Base-by-base conservation (phyloP, 1,139 yeast genomes). In the Protomyces inundatus region DNA sequence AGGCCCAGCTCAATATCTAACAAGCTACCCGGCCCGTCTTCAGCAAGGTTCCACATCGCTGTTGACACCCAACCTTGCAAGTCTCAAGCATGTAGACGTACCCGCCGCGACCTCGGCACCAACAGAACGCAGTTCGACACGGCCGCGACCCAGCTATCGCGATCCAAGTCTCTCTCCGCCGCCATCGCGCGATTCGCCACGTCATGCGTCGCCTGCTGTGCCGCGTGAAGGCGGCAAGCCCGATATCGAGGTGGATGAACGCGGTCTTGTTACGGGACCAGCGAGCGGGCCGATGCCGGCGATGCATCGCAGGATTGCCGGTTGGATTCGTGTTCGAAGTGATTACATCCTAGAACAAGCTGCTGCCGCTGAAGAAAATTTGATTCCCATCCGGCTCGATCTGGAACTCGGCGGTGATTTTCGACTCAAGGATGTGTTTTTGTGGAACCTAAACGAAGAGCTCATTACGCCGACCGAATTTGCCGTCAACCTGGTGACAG, bases 401-500 rank as follows among this genome's bases (percentile, higher is more conserved):
- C 74, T 91, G 46, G 86, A 86, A 65, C 82, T 82, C 42, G 82
- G 84, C 33, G 71, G 83, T 12, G 66, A 67, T 34, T 75, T 70
- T 67, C 71, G 88, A 66, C 80, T 91, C 35, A 85, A 84, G 30
- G 99, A 93, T 72, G 84, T 85, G 67, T 85, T 95, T 71, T 81
- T 91, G 82, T 93, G 98, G 98, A 90, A 93, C 72, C 72, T 88
- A 55, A 85, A 86, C 71, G 98, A 62, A 35, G 65, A 61, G 3
- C 77, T 87, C 37, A 79, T 91, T 33, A 86, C 96, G 0, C 97
- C 98, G 0, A 89, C 86, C 66, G 85, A 85, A 68, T 91, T 91
- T 77, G 93, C 97, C 0, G 79, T 82, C 35, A 82, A 90, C 37
- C 81, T 91, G 68, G 86, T 95, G 71, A 83, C 83, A 63, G 99